Base-by-base conservation (phyloP, 2,329 filamentous ascomycete species). In the Epichloe bromicola region DNA sequence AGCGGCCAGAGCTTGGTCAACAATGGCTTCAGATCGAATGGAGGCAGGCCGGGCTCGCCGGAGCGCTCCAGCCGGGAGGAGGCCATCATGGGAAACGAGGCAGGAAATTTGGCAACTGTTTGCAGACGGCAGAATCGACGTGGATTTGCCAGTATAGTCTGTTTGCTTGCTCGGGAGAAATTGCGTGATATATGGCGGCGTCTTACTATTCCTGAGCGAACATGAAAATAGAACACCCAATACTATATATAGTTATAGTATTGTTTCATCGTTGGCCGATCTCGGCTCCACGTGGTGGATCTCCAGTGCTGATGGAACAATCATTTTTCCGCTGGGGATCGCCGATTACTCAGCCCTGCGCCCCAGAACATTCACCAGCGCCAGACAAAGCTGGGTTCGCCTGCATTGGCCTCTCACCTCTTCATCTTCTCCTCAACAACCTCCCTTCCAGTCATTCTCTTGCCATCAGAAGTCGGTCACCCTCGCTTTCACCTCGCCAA, bases 1-100 rank as follows among this genome's bases (percentile, higher is more conserved):
- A 73, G 62, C 33, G 78, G 83, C 83, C 85, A 88, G 42, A 91
- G 74, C 53, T 85, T 79, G 62, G 81, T 81, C 53, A 91, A 77
- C 34, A 91, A 73, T 39, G 82, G 80, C 57, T 85, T 86, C 67
- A 90, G 85, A 59, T 80, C 74, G 60, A 78, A 59, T 34, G 60
- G 60, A 42, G 63, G 61, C 38, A 67, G 62, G 54, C 52, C 56
- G 49, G 61, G 58, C 51, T 64, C 60, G 52, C 59, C 57, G 17
- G 54, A 53, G 52, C 55, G 23, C 23, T 26, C 55, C 50, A 58
- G 55, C 34, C 56, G 48, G 53, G 60, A 58, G 51, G 63, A 59
- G 19, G 65, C 58, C 67, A 70, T 70, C 43, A 50, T 41, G 40
- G 19, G 41, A 30, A 5, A 20, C 10, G 12, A 42, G 19, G 46